Conservation (phyloP, 305 asterid genomes). For the Solanum hybrid region DNA sequence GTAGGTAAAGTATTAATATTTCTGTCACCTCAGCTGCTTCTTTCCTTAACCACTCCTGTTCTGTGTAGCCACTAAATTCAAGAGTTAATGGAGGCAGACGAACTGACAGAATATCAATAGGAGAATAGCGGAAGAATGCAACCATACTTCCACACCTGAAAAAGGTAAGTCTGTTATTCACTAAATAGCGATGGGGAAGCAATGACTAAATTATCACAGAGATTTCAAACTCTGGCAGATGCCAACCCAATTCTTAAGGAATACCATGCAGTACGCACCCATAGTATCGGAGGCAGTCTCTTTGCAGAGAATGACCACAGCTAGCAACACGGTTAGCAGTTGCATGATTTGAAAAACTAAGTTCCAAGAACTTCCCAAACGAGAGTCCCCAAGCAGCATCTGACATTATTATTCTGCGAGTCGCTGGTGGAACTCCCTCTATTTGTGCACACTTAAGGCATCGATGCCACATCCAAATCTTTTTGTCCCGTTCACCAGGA, state of each 20-base stretch:
- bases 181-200: not conserved
- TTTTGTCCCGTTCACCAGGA: constrained; percentile 82
- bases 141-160: constrained; percentile 81
- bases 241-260: not conserved
- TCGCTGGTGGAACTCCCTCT: constrained; percentile 88
- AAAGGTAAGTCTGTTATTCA: not conserved
- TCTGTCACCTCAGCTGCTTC: constrained; percentile 65
- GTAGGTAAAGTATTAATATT: not conserved
- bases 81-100: constrained; percentile 76
- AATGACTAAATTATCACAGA: not conserved
- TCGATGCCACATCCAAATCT: constrained; percentile 99
- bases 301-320: constrained; percentile 95
- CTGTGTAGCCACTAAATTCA: constrained; percentile 54
- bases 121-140: constrained; percentile 82
- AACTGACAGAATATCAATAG: constrained; percentile 71
- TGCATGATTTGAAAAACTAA: constrained; percentile 82
- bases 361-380: constrained; percentile 94
- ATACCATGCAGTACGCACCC: constrained; percentile 40
- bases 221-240: not conserved
- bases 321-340: constrained; percentile 89
- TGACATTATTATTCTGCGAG: constrained; percentile 74
- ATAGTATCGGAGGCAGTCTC: constrained; percentile 91
- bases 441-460: constrained; percentile 63
- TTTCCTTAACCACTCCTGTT: constrained; percentile 55
- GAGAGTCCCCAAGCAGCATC: constrained; percentile 99